Evolutionary conservation across 176 grass and related monocot genomes (phyloP), one percentile per base, ranked within the genome.

Genomic region (Rhynchospora breviuscula): DNA sequence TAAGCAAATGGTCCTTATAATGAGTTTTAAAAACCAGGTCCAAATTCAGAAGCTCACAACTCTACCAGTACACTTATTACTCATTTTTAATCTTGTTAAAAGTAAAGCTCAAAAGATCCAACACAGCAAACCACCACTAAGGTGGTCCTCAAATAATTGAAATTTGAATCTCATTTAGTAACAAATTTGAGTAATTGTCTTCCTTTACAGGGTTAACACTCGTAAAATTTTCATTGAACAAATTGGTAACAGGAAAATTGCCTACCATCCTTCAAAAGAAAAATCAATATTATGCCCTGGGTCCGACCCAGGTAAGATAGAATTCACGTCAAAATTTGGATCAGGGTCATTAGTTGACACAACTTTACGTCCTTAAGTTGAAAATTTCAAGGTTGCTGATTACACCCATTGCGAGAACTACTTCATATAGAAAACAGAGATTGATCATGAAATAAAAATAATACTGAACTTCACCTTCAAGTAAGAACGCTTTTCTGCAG

Each of bases 401-500:
- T 53, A 11, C 74, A 81, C 51, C 68, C 23, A 81, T 51, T 11
- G 14, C 17, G 46, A 61, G 59, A 19, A 63, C 18, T 47, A 63
- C 11, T 44, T 22, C n/a, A 83, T 48, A 10, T 21, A 35, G 45
- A 62, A 69, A 4, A 54, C 22, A 76, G 45, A 76, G 72, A 76
- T 76, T 14, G 6, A 68, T 64, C 40, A 85, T n/a, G 59, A 81
- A 9, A 71, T 72, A 65, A 63, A 62, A 3, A 56, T 67, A 74
- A 14, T 74, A 81, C 33, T 67, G 57, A 53, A 45, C 72, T 62
- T 75, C 66, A 98, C 95, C 95, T 91, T 94, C 68, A 98, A 85
- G 83, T 90, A 45, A 79, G 62, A 79, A 89, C 82, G 92, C 63
- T 98, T 98, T 87, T 94, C 95, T 64, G 77, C 71, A 67, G 93